Percentiles rank a stretch among this genome's conserved stretches.
These are phyloP conservation scores for Poteriospumella lacustris DNA, from an alignment of 108 stramenopile species.

Conservation along the genomic window DNA sequence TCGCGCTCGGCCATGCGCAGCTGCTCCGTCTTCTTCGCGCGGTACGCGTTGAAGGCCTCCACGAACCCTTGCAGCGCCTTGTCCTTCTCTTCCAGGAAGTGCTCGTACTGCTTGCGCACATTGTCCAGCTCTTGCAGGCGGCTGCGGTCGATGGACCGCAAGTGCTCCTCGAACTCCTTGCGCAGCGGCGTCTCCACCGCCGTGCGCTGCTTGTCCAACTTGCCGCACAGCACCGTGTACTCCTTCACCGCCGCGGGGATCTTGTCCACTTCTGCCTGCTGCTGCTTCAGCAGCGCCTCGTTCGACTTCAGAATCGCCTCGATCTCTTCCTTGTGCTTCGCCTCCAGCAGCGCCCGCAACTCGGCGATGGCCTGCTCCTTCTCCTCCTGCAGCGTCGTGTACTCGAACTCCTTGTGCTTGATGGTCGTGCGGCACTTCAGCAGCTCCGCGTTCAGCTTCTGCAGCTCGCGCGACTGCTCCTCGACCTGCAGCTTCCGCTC, in stretches of 20 bases:
- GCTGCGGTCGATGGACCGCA: neutral
- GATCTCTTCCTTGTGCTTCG: slow-evolving; percentile 1
- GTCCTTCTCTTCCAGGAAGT: slow-evolving; percentile 20
- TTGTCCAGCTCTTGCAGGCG: slow-evolving; percentile 5
- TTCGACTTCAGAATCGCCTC: neutral
- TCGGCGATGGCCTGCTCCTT: neutral
- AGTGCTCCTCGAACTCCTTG: slow-evolving; percentile 8
- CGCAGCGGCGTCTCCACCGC: neutral
- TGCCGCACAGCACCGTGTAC: neutral
- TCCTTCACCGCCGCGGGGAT: neutral
- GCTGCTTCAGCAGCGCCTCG: neutral
- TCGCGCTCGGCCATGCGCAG: slow-evolving; percentile 13
- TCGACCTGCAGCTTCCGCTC: slow-evolving; percentile 4
- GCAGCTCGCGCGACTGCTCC: neutral
- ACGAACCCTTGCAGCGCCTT: neutral
- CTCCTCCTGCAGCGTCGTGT: neutral
- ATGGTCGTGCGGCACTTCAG: neutral
- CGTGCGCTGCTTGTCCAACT: slow-evolving; percentile 5
- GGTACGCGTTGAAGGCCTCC: slow-evolving; percentile 10
- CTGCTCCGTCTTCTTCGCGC: neutral
- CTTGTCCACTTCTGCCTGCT: neutral
- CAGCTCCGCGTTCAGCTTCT: neutral
- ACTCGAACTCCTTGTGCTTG: slow-evolving; percentile 24
- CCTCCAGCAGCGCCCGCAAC: neutral
- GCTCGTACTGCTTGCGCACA: slow-evolving; percentile 4